Evolutionary conservation across 495 filamentous ascomycete genomes (phyloP).

Genomic region (Hypoxylon fragiforme): DNA sequence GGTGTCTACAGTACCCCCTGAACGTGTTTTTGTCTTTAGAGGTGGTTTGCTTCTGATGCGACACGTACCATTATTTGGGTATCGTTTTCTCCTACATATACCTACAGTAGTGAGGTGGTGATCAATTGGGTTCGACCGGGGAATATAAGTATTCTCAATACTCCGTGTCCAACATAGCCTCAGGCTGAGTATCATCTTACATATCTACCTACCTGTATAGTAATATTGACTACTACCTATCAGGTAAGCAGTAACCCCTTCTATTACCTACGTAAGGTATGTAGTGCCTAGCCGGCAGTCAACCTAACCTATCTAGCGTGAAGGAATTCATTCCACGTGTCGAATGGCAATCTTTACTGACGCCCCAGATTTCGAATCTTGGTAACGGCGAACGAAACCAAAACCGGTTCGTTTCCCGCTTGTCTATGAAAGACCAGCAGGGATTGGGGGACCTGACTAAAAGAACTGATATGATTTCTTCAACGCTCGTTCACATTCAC

Average conservation of each 20-base stretch:
- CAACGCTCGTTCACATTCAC: too few species aligned
- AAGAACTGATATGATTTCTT: slow-evolving; percentile 5
- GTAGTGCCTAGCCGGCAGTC: too few species aligned
- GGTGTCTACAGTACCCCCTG: background rate
- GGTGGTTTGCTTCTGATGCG: too few species aligned
- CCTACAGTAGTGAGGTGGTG: too few species aligned
- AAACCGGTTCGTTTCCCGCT: slow-evolving; percentile 14
- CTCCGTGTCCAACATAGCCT: background rate
- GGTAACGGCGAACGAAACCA: slow-evolving; percentile 9
- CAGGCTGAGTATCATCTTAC: too few species aligned
- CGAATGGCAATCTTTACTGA: background rate
- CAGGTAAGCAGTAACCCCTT: too few species aligned
- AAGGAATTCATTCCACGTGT: background rate
- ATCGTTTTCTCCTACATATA: too few species aligned
- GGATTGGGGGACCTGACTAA: slow-evolving; percentile 6
- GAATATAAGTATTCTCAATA: background rate
- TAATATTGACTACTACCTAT: too few species aligned
- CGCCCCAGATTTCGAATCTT: slow-evolving; percentile 21
- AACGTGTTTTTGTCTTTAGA: background rate
- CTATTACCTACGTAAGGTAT: too few species aligned
- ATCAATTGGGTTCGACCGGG: background rate
- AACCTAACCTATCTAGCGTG: too few species aligned
- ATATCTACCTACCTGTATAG: background rate
- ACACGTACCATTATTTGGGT: too few species aligned
- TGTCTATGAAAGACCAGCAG: slow-evolving; percentile 9